phyloP scores from a whole-genome alignment of 2,329 filamentous ascomycete species.

The Neurospora crassa region DNA sequence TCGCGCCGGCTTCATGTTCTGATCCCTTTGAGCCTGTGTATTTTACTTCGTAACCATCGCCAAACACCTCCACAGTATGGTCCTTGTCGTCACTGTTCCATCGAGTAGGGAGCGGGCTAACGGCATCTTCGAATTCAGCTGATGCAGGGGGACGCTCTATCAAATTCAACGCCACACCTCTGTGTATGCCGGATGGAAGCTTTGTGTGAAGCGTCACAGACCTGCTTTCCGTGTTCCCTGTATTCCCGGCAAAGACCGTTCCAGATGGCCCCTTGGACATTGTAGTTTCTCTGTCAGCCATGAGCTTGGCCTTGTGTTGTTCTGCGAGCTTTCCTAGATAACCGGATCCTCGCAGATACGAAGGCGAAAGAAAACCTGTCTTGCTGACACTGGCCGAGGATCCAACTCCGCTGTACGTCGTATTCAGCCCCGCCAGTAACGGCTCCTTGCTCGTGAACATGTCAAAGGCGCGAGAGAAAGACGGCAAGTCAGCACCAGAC shows the following conservation, averaged over 20 bases:
- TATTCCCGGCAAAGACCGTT: slow-evolving; percentile 26
- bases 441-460: slow-evolving; percentile 30
- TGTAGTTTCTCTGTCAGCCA: slow-evolving; percentile 38
- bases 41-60: slow-evolving; percentile 64
- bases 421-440: slow-evolving; percentile 4
- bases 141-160: slow-evolving; percentile 60
- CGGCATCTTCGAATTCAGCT: slow-evolving; percentile 39
- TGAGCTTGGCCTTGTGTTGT: slow-evolving; percentile 51
- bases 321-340: slow-evolving; percentile 71
- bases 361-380: slow-evolving; percentile 66
- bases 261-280: slow-evolving; percentile 10
- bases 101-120: slow-evolving; percentile 64
- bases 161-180: slow-evolving; percentile 74
- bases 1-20: slow-evolving; percentile 68
- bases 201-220: slow-evolving; percentile 38
- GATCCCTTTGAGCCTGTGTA: slow-evolving; percentile 40
- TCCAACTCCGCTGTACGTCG: slow-evolving; percentile 10
- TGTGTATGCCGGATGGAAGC: slow-evolving; percentile 51
- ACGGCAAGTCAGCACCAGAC: slow-evolving; percentile 27
- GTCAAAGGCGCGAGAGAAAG: slow-evolving; percentile 45
- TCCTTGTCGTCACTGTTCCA: slow-evolving; percentile 79
- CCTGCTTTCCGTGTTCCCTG: slow-evolving; percentile 25
- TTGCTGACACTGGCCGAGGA: slow-evolving; percentile 12
- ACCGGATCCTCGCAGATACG: slow-evolving; percentile 69
- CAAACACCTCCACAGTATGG: slow-evolving; percentile 60